Evolutionary conservation across 805 yeast genomes (phyloP).

Genomic region (Sugiyamaella americana): DNA sequence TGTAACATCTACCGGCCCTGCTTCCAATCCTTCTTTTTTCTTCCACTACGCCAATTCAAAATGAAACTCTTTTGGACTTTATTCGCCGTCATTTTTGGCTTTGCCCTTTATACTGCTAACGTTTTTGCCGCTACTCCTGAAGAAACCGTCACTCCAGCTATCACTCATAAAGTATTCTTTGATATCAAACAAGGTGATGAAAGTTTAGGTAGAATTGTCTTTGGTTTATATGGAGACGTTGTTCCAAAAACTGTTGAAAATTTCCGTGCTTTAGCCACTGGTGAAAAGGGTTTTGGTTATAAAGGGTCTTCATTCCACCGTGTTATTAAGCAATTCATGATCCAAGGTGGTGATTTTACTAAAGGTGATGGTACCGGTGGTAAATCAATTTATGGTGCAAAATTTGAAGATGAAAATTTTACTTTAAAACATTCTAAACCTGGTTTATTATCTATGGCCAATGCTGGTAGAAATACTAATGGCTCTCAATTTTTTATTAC

Average conservation of each 20-base stretch:
- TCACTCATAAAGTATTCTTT: constrained; percentile 79
- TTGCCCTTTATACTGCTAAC: constrained; percentile 15
- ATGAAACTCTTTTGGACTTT: constrained; percentile 25
- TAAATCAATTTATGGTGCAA: constrained; percentile 66
- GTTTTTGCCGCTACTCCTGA: constrained; percentile 15
- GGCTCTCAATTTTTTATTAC: constrained; percentile 96
- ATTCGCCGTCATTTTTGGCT: constrained; percentile 18
- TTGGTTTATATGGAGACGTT: constrained; percentile 82
- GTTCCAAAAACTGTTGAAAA: constrained; percentile 88
- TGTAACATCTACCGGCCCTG: no score
- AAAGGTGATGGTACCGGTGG: constrained; percentile 65
- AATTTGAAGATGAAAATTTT: constrained; percentile 72
- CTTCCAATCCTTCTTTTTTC: no score
- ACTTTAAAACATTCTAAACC: constrained; percentile 53
- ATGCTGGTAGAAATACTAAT: constrained; percentile 63
- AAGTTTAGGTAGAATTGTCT: constrained; percentile 69
- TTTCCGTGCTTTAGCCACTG: constrained; percentile 72
- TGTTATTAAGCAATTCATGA: constrained; percentile 65
- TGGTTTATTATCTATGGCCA: constrained; percentile 69
- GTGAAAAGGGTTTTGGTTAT: constrained; percentile 67
- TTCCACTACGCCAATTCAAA: constrained; percentile 2
- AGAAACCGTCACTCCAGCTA: constrained; percentile 32
- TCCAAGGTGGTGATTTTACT: constrained; percentile 86
- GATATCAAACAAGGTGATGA: constrained; percentile 78
- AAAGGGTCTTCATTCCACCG: constrained; percentile 64